Percentiles rank a stretch among this genome's conserved stretches.
phyloP scores from a whole-genome alignment of 2,329 filamentous ascomycete genomes.

The Epichloe sp. region DNA sequence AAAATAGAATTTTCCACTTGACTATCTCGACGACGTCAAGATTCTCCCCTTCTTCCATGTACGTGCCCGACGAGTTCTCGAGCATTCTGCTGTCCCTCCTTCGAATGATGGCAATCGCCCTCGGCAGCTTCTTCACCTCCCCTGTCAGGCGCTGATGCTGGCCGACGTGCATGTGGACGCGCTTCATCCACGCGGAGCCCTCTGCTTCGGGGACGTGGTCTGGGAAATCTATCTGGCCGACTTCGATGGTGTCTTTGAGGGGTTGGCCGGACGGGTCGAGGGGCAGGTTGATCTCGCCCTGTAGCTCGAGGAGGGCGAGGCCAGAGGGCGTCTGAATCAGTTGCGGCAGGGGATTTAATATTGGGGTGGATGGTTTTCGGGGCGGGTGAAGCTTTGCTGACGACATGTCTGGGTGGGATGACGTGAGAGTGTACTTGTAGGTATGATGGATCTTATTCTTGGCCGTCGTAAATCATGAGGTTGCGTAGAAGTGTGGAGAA shows the following conservation, averaged over 20 bases:
- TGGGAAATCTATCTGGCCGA: conserved; percentile 70
- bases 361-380: conserved; percentile 11
- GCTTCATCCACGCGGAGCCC: conserved; percentile 72
- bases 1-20: conserved; percentile 77
- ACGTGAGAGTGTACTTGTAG: background rate
- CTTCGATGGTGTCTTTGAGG: conserved; percentile 18
- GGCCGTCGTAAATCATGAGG: no score
- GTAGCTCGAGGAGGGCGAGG: conserved; percentile 80
- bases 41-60: conserved; percentile 28
- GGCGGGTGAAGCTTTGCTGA: conserved; percentile 29
- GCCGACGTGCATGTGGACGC: conserved; percentile 77
- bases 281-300: conserved; percentile 77
- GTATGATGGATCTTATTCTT: background rate
- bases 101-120: conserved; percentile 66
- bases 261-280: conserved; percentile 19
- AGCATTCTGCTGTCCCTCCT: conserved; percentile 34
- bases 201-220: conserved; percentile 41
- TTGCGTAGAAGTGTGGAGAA: no score
- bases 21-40: conserved; percentile 82
- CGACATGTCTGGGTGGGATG: conserved; percentile 16
- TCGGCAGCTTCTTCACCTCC: conserved; percentile 75
- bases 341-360: conserved; percentile 53
- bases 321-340: conserved; percentile 81
- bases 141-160: conserved; percentile 79
- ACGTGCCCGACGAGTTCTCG: conserved; percentile 28